Percentiles rank a stretch among this genome's conserved stretches.
These are phyloP conservation scores for Skeletonema tropicum DNA, from an alignment of 108 stramenopile genomes.

Conservation along the genomic window DNA sequence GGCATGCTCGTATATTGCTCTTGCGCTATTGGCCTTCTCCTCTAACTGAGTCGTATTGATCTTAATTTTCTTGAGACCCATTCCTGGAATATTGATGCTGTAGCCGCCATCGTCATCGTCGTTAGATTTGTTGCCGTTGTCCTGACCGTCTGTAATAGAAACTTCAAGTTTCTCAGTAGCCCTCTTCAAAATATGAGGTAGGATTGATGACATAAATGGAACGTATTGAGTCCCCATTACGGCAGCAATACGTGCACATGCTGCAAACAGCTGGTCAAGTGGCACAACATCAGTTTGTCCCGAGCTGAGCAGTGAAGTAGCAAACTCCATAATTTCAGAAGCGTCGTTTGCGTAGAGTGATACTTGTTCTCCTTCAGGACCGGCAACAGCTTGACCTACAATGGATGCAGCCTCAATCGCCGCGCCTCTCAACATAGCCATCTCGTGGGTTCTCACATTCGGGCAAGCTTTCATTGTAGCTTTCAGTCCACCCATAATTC, in stretches of 20 bases:
- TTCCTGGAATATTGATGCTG: constrained; percentile 77
- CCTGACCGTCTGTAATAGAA: constrained; percentile 46
- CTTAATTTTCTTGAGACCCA: constrained; percentile 73
- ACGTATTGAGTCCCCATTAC: constrained; percentile 71
- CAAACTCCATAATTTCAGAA: constrained; percentile 57
- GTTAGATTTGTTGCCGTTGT: constrained; percentile 12
- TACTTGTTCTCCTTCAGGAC: constrained; percentile 46
- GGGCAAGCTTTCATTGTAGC: constrained; percentile 19
- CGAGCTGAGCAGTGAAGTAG: constrained; percentile 48
- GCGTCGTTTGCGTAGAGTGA: constrained; percentile 60
- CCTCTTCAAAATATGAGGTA: constrained; percentile 70
- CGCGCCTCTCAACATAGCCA: constrained; percentile 52
- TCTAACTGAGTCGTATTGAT: constrained; percentile 79
- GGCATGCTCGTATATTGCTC: constrained; percentile 80
- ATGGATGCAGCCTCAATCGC: constrained; percentile 81
- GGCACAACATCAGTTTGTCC: constrained; percentile 44
- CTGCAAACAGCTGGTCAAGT: constrained; percentile 69
- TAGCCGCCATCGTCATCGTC: constrained; percentile 58
- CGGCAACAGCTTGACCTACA: constrained; percentile 67
- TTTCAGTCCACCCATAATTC: constrained; percentile 63
- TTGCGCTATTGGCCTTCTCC: constrained; percentile 70
- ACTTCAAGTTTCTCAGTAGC: constrained; percentile 63
- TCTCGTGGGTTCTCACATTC: constrained; percentile 25
- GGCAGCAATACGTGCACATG: constrained; percentile 82
- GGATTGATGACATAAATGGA: constrained; percentile 59